A percentile compares a stretch with the other conserved stretches of the same genome.
These are phyloP conservation scores for Irpex sp. DNA, from an alignment of 1,284 basidiomycete genomes.

Conservation along the genomic window DNA sequence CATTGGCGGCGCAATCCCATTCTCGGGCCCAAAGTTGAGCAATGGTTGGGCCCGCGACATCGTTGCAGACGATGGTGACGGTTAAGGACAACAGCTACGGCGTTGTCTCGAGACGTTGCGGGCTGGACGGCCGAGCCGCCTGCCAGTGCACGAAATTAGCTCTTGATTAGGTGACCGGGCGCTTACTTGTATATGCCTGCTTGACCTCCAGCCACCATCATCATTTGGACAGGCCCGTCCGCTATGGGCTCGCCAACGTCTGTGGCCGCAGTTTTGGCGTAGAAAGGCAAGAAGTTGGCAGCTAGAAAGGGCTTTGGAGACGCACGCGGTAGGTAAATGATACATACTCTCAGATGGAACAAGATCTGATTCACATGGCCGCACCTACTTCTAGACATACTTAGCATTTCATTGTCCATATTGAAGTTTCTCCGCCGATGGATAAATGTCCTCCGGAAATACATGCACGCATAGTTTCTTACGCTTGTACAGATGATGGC, in stretches of 20 bases:
- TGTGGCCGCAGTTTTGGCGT: neutral
- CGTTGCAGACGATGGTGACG: neutral
- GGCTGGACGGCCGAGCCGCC: too few relatives aligned
- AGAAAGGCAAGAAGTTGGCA: neutral
- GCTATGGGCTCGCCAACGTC: neutral
- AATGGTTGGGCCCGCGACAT: conserved; percentile 15
- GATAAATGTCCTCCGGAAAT: conserved; percentile 24
- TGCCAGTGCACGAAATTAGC: neutral
- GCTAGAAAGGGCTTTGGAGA: too few relatives aligned
- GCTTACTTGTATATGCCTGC: neutral
- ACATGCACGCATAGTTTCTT: conserved; percentile 21
- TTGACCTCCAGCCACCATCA: neutral
- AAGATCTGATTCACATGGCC: too few relatives aligned
- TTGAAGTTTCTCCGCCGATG: conserved; percentile 12
- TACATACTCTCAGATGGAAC: too few relatives aligned
- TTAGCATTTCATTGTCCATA: neutral
- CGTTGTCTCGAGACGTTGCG: neutral
- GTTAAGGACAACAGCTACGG: neutral
- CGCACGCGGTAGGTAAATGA: too few relatives aligned
- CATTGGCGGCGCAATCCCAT: neutral
- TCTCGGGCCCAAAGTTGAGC: conserved; percentile 8
- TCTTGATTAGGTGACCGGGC: neutral
- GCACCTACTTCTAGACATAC: neutral
- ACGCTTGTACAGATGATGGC: conserved; percentile 22
- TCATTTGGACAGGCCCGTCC: neutral